Base-by-base conservation (phyloP, 441 rosid species). In the Mallotus repandus region DNA sequence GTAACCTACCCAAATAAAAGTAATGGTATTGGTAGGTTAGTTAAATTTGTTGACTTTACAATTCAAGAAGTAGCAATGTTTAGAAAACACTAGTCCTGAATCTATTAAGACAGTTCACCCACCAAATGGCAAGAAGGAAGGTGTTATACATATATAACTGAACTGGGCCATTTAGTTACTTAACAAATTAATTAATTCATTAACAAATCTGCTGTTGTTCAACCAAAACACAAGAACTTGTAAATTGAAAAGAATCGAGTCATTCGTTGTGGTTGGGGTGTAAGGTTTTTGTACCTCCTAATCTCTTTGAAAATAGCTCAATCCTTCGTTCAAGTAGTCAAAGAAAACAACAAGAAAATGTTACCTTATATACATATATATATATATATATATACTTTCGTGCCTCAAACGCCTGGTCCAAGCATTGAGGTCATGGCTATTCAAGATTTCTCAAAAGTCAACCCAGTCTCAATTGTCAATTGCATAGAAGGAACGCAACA, bases 11-110 rank as follows among this genome's bases (percentile, higher is more conserved):
- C 46, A 5, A 61, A 61, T 61, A 15, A 61, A 32, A 61, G 16
- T n/a, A 7, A 55, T 18, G 59, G 12, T 25, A 55, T 2, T 5
- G 29, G 22, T 2, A 13, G 7, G 22, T 61, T 63, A 18, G 50
- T 41, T 63, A 41, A 63, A 63, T 11, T 18, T 63, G 22, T 63
- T 18, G 66, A 63, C 66, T 63, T 63, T 16, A 13, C 49, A 63
- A 63, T 38, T 19, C 18, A 2, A 2, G 49, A 41, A 63, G 5
- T 35, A 61, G 32, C n/a, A 32, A 61, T 16, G 4, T 29, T 59
- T 29, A 59, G 63, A 25, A 59, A 25, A 15, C 16, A 6, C 15
- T 12, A 61, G 25, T 14, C 18, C 3, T 18, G 22, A 16, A 9
- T 32, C 7, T 5, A 61, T 35, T 41, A 13, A 15, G 65, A 61